These are phyloP conservation scores for Nothophytophthora sp. DNA, from an alignment of 352 stramenopile species.

Conservation along the genomic window DNA sequence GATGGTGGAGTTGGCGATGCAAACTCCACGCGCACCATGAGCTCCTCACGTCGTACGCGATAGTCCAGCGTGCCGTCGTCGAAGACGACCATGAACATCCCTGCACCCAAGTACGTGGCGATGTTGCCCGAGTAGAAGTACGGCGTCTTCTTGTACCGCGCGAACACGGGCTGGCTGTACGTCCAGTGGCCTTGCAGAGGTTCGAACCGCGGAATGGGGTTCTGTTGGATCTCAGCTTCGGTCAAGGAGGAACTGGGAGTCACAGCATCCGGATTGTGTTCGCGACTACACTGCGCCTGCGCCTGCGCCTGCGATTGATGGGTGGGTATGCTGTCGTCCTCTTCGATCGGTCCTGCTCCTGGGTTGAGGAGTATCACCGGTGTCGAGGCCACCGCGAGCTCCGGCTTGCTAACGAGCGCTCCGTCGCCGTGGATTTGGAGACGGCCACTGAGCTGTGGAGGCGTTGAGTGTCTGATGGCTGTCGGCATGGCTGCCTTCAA, in stretches of 20 bases:
- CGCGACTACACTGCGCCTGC: slow-evolving; percentile 1
- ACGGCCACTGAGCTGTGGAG: slow-evolving; percentile 12
- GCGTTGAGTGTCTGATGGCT: neutral
- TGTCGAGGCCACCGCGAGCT: slow-evolving; percentile 2
- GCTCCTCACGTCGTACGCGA: slow-evolving; percentile 64
- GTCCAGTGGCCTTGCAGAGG: slow-evolving; percentile 58
- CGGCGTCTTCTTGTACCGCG: slow-evolving; percentile 68
- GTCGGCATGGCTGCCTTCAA: neutral
- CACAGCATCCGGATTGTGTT: neutral
- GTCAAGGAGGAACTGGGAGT: neutral
- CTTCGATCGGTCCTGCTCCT: no score
- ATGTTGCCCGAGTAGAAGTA: slow-evolving; percentile 83
- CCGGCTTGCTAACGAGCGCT: neutral
- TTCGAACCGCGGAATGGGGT: slow-evolving; percentile 37
- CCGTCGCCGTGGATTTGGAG: slow-evolving; percentile 12
- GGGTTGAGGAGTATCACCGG: no score
- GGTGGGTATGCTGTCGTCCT: neutral
- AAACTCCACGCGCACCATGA: slow-evolving; percentile 40
- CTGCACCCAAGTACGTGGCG: slow-evolving; percentile 64
- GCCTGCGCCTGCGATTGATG: neutral
- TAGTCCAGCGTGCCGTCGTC: slow-evolving; percentile 79
- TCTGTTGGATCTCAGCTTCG: neutral
- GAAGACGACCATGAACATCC: slow-evolving; percentile 81
- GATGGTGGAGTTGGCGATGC: neutral
- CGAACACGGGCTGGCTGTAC: slow-evolving; percentile 65